phyloP scores from a whole-genome alignment of 495 filamentous ascomycete genomes.

The Hypomontagnella monticulosa region DNA sequence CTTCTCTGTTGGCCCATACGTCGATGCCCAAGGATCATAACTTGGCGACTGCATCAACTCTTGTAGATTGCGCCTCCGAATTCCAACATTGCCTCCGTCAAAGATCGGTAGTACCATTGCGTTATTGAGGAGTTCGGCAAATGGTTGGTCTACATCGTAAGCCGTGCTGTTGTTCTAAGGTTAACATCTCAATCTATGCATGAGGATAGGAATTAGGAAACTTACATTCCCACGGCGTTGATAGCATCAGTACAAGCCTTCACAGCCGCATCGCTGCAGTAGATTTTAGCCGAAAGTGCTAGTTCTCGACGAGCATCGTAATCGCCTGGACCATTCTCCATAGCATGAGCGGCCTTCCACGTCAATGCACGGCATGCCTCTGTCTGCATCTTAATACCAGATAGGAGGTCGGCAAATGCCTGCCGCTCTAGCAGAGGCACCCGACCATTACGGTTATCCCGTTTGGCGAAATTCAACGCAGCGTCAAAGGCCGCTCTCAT shows the following conservation, averaged over 20 bases:
- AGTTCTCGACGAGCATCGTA: conserved; percentile 56
- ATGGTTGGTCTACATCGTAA: conserved; percentile 54
- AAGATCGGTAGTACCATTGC: conserved; percentile 63
- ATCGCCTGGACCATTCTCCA: conserved; percentile 53
- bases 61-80: conserved; percentile 62
- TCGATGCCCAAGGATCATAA: conserved; percentile 58
- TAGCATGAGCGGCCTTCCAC: conserved; percentile 60
- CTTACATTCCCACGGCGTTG: conserved; percentile 59
- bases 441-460: conserved; percentile 53
- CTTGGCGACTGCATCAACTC: conserved; percentile 56
- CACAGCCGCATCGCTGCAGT: conserved; percentile 59
- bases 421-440: conserved; percentile 58
- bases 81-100: conserved; percentile 66
- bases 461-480: conserved; percentile 58
- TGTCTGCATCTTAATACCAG: conserved; percentile 62
- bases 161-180: conserved; percentile 47
- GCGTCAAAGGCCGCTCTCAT: conserved; percentile 65
- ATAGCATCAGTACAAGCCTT: conserved; percentile 60
- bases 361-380: conserved; percentile 62
- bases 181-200: background rate
- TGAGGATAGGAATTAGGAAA: conserved; percentile 2
- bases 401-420: conserved; percentile 61
- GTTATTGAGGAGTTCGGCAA: conserved; percentile 59
- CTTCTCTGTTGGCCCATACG: conserved; percentile 37
- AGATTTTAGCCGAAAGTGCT: conserved; percentile 63